Base-by-base conservation (phyloP, 148 eudicot species). In the Rhododendron griersonianum region DNA sequence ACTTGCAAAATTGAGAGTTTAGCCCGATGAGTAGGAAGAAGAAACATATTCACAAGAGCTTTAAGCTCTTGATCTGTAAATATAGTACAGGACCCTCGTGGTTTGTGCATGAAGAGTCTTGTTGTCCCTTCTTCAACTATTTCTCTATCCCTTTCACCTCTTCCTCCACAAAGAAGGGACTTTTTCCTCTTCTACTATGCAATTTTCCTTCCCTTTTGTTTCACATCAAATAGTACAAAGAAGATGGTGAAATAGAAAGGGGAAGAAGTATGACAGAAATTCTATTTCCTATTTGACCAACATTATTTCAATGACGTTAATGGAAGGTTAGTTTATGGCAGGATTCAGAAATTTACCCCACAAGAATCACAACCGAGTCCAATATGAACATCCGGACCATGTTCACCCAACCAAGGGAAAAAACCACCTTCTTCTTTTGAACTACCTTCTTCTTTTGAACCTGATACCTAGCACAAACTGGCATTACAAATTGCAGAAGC, bases 341-440 rank as follows among this genome's bases (percentile, higher is more conserved):
- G 86, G 69, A 33, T 33, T 18, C 15, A 41, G 21, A 23, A 85
- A 71, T 85, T 91, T 89, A 95, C 98, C 92, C 97, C 98, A 79
- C 98, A 95, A 86, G 84, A 84, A 87, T 95, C 98, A 87, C 98
- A 95, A 81, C 98, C 97, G 86, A 35, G 89, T 82, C 90, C 92
- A 21, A 75, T 3, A 79, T 95, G 96, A 84, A 92, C 85, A 30
- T 90, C 89, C 78, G 92, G 84, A 81, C 85, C 87, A 85, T 89
- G 88, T 33, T 88, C 90, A 37, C 76, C 88, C 91, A 87, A 92
- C 91, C 88, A 89, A 25, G 87, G 88, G 33, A 85, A 84, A 85
- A 87, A 80, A 44, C 87, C 86, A 37, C 90, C 91, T 80, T 81
- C 81, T 44, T 87, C 71, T 83, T 73, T 79, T 15, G 91, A 80